phyloP scores from a whole-genome alignment of 208 protist species.

The Entamoeba invadens region DNA sequence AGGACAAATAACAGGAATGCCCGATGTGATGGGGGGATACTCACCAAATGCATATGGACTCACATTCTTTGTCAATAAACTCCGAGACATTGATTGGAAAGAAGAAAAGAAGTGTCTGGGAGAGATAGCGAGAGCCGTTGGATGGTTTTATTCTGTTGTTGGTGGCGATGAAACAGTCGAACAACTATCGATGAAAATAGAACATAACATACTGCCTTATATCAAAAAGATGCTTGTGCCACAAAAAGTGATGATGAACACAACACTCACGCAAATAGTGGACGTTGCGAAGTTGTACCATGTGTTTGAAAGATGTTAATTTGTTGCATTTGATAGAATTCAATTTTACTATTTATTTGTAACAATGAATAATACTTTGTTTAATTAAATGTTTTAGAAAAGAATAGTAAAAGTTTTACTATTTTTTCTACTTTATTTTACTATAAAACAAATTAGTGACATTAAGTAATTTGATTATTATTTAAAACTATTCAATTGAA shows the following conservation, averaged over 20 bases:
- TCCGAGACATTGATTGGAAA: not conserved
- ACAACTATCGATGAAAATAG: not conserved
- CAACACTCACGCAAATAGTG: not conserved
- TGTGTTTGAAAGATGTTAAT: not conserved
- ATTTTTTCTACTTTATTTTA: too few relatives aligned
- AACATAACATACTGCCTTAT: not conserved
- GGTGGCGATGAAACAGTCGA: not conserved
- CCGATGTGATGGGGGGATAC: not conserved
- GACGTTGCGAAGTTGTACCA: not conserved
- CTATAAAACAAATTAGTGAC: too few relatives aligned
- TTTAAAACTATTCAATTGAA: too few relatives aligned
- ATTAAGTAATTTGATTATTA: too few relatives aligned
- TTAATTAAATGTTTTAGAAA: too few relatives aligned
- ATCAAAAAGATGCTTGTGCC: not conserved
- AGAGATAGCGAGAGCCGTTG: not conserved
- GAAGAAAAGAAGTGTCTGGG: not conserved
- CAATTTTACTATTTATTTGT: too few relatives aligned
- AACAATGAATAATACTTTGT: too few relatives aligned
- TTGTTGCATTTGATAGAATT: too few relatives aligned
- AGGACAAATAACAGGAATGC: not conserved
- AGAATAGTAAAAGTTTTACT: too few relatives aligned
- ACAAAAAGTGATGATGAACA: not conserved
- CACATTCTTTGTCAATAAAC: not conserved
- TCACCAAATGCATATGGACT: not conserved
- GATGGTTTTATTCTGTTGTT: not conserved